A percentile compares a stretch with the other conserved stretches of the same genome.
phyloP scores from a whole-genome alignment of 768 basidiomycete genomes.

The Serendipita indica region DNA sequence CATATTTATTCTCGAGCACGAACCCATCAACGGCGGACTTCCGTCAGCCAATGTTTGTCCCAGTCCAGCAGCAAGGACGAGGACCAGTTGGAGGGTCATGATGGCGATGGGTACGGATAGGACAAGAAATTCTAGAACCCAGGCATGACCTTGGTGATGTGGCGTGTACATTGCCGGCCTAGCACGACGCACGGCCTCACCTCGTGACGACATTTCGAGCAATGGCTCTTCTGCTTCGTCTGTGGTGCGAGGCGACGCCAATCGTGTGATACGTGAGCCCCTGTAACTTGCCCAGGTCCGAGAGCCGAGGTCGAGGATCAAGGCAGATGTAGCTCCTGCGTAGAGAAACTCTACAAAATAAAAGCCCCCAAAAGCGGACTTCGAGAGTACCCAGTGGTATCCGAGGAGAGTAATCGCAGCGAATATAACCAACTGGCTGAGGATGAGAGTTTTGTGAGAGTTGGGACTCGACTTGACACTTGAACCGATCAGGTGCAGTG shows the following conservation, averaged over 20 bases:
- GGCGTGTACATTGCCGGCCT: no score
- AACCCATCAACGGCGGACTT: constrained; percentile 34
- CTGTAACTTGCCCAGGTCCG: background rate
- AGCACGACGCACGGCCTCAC: background rate
- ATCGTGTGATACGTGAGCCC: background rate
- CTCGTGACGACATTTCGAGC: background rate
- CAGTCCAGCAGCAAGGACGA: constrained; percentile 33
- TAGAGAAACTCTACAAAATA: constrained; percentile 49
- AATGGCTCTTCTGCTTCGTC: constrained; percentile 5
- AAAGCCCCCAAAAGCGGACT: constrained; percentile 32
- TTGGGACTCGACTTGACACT: constrained; percentile 17
- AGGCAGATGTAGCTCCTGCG: constrained; percentile 28
- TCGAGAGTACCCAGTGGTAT: constrained; percentile 32
- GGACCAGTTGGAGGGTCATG: constrained; percentile 35
- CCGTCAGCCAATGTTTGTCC: constrained; percentile 53
- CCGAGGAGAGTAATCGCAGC: constrained; percentile 44
- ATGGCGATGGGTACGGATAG: constrained; percentile 25
- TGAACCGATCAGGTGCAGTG: constrained; percentile 27
- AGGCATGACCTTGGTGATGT: constrained; percentile 9
- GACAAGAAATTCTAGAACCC: constrained; percentile 29
- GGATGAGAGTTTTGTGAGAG: constrained; percentile 30
- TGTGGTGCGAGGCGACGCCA: background rate
- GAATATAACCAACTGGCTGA: constrained; percentile 39
- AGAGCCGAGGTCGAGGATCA: constrained; percentile 20
- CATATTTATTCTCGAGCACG: constrained; percentile 17